Evolutionary conservation across 441 rosid genomes (phyloP).

Genomic region (Erodium trifolium): DNA sequence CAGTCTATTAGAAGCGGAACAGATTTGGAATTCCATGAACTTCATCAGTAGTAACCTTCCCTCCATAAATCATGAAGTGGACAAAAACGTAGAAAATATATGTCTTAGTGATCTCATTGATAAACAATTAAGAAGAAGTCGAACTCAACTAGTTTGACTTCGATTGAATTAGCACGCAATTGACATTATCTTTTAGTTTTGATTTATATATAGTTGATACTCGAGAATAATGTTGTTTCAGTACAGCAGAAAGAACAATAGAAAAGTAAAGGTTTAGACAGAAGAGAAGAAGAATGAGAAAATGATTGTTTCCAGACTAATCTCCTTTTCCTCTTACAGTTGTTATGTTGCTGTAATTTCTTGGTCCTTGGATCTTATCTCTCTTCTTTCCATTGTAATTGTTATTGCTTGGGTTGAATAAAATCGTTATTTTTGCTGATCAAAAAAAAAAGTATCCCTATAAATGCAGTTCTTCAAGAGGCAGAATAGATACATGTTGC

Average conservation of each 20-base stretch:
- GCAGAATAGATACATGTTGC: not conserved
- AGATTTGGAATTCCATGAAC: not conserved
- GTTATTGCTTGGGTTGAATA: too few species aligned
- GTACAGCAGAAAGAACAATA: not conserved
- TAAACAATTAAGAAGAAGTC: not conserved
- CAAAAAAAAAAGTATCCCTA: too few species aligned
- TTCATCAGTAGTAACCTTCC: not conserved
- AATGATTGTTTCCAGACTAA: not conserved
- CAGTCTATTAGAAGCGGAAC: conserved; percentile 10
- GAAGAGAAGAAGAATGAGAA: not conserved
- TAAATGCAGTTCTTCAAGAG: not conserved
- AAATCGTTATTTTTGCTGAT: too few species aligned
- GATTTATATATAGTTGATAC: not conserved
- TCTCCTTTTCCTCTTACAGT: too few species aligned
- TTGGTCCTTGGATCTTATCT: too few species aligned
- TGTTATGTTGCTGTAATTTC: too few species aligned
- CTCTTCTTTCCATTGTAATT: too few species aligned
- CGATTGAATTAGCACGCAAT: not conserved
- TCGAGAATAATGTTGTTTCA: not conserved
- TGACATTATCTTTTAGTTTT: not conserved
- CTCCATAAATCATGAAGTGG: not conserved
- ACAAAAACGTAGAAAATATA: not conserved
- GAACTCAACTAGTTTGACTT: not conserved
- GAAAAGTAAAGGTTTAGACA: not conserved
- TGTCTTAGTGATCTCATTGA: not conserved